These are phyloP conservation scores for Cubamyces sp. DNA, from an alignment of 768 basidiomycete species.

Conservation along the genomic window DNA sequence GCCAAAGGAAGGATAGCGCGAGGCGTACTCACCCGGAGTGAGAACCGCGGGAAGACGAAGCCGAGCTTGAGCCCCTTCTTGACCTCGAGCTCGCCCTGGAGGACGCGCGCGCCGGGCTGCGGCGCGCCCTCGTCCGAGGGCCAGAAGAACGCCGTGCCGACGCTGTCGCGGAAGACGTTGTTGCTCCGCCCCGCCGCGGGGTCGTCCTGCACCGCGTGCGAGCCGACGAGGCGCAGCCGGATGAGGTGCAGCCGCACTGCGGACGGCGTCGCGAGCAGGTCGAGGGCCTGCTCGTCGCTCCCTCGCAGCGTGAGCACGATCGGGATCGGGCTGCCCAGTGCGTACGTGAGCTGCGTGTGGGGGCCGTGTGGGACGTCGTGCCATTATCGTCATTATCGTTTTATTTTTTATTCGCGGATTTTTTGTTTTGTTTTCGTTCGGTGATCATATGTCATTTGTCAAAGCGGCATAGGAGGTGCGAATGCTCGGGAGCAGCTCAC, in stretches of 20 bases:
- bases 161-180: constrained; percentile 48
- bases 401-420: no score
- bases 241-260: constrained; percentile 48
- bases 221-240: constrained; percentile 53
- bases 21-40: constrained; percentile 46
- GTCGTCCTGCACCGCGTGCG: constrained; percentile 46
- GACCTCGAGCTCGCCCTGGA: constrained; percentile 59
- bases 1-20: background rate
- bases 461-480: no score
- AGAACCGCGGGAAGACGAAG: constrained; percentile 49
- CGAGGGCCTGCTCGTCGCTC: constrained; percentile 51
- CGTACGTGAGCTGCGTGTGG: constrained; percentile 47
- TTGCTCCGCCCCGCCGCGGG: constrained; percentile 44
- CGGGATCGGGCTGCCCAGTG: constrained; percentile 56
- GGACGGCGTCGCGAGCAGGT: constrained; percentile 47
- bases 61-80: constrained; percentile 47
- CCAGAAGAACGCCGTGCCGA: constrained; percentile 57
- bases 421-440: background rate
- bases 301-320: constrained; percentile 51
- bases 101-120: constrained; percentile 38
- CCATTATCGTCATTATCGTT: no score
- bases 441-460: background rate
- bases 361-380: no score
- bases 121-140: constrained; percentile 39
- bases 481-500: constrained; percentile 32